These are phyloP conservation scores for Dissophora globulifera DNA, from an alignment of 192 early-diverging fungal genomes.

Conservation along the genomic window DNA sequence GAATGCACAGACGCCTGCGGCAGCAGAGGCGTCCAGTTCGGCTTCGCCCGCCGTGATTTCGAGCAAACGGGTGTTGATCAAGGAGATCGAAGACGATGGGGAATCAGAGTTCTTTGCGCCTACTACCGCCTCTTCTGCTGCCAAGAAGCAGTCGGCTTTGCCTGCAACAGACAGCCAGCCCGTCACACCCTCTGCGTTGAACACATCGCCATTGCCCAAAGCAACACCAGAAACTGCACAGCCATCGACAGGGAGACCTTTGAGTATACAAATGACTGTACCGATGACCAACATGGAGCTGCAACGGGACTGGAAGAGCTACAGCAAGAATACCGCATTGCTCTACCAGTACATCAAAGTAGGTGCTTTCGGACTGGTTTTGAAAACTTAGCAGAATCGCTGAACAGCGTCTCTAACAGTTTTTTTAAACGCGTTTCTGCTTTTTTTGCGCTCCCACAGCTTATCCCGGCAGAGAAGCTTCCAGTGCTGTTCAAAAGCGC, in stretches of 20 bases:
- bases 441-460: no score
- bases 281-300: slow-evolving; percentile 76
- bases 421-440: no score
- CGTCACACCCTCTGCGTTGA: no score
- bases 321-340: slow-evolving; percentile 56
- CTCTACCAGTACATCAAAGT: slow-evolving; percentile 75
- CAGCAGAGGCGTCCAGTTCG: not conserved
- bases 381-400: not conserved
- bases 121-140: not conserved
- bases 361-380: not conserved
- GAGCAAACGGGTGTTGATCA: slow-evolving; percentile 63
- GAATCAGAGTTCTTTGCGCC: slow-evolving; percentile 20
- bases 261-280: slow-evolving; percentile 11
- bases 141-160: not conserved
- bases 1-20: no score
- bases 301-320: slow-evolving; percentile 76
- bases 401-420: not conserved
- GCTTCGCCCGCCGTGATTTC: slow-evolving; percentile 21
- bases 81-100: slow-evolving; percentile 60
- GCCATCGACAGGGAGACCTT: not conserved
- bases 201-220: no score
- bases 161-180: not conserved
- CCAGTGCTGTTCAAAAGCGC: slow-evolving; percentile 57
- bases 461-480: slow-evolving; percentile 53
- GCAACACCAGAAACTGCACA: no score